Evolutionary conservation across 768 basidiomycete species (phyloP), one percentile per base, ranked within the genome.

Genomic region (Coprinopsis marcescibilis): DNA sequence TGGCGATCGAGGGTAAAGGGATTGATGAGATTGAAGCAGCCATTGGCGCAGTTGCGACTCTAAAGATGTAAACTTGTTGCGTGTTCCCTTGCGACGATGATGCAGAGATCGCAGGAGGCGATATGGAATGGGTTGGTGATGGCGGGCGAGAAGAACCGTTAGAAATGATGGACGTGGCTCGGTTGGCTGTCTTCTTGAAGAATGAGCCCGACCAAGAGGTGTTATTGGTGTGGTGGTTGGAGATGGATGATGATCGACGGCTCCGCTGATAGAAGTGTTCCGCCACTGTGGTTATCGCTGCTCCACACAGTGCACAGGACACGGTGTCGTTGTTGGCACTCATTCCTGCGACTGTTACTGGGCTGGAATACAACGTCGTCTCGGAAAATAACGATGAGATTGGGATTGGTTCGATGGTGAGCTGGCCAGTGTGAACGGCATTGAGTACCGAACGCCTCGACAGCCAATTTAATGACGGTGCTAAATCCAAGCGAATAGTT

Each of bases 401-500:
- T 0, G 86, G 68, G 50, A 93, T 75, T 3, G 95, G 94, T 59
- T 98, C 95, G 43, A 99, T 83, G 12, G 77, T 80, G 23, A 99
- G 76, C 58, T 93, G 87, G 0, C 91, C 91, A 7, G 75, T 78
- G 53, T 97, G 81, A 48, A 99, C 88, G 4, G 95, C 95, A 20
- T 80, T 67, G 3, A 83, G 73, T 19, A 98, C 85, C 3, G 83
- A 82, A 23, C 92, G 81, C 21, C 93, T 78, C 13, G 87, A 85
- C n/a, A 98, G 73, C 89, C 90, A 98, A 57, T 89, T 93, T 26
- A 99, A 70, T 11, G 92, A 89, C 0, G 94, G 90, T 0, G 96
- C 93, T n/a, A 89, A 69, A 59, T 98, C 96, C 14, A 99, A 76
- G 7, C 96, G 83, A 24, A 96, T 70, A 0, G 93, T 90, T 0